Conservation (phyloP, 805 yeast species). For the Dipodascus geniculatus region DNA sequence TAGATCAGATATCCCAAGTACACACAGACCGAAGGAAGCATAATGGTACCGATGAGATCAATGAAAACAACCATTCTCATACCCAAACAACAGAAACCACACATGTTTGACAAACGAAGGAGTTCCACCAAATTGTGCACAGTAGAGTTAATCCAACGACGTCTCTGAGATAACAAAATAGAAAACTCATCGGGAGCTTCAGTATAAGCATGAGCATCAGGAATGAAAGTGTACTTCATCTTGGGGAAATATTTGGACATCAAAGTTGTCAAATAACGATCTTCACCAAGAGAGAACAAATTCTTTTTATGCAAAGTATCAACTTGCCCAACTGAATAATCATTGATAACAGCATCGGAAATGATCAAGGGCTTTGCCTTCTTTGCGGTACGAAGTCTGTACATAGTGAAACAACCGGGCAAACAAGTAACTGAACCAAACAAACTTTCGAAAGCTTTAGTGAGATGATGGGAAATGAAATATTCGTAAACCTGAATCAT, state of each 20-base stretch:
- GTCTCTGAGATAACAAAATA: constrained; percentile 43
- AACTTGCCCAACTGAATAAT: constrained; percentile 43
- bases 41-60: constrained; percentile 40
- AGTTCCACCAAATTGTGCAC: constrained; percentile 51
- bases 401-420: constrained; percentile 56
- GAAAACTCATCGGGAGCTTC: constrained; percentile 42
- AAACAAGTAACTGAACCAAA: constrained; percentile 55
- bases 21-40: constrained; percentile 46
- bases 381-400: constrained; percentile 35
- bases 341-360: constrained; percentile 46
- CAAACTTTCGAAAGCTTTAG: constrained; percentile 50
- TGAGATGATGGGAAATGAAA: constrained; percentile 51
- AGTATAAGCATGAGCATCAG: constrained; percentile 49
- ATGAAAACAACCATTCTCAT: constrained; percentile 49
- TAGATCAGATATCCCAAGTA: constrained; percentile 42
- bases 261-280: constrained; percentile 44
- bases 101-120: constrained; percentile 42
- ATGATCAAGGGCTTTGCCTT: constrained; percentile 46
- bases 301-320: constrained; percentile 52
- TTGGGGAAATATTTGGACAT: constrained; percentile 48
- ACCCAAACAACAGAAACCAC: constrained; percentile 50
- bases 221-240: constrained; percentile 41
- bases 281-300: constrained; percentile 50
- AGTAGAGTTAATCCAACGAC: constrained; percentile 59
- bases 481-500: constrained; percentile 54